Evolutionary conservation across 805 yeast genomes (phyloP).

Genomic region (Ogataea philodendri): DNA sequence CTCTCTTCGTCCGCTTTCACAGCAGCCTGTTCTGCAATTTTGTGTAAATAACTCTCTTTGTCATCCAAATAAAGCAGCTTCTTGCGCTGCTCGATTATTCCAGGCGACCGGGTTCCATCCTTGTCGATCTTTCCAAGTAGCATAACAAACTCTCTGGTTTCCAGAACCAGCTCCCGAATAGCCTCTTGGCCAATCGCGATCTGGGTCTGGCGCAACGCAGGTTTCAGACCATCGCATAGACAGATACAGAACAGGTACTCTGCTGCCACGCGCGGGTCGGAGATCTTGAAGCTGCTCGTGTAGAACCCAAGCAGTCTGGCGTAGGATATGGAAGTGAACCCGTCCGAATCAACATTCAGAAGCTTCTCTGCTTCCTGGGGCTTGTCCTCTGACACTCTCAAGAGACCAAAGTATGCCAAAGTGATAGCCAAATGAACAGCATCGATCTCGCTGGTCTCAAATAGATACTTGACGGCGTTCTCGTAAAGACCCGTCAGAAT

Average conservation of each 20-base stretch:
- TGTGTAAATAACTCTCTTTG: conserved; percentile 58
- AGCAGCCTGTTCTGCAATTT: conserved; percentile 84
- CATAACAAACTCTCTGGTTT: conserved; percentile 78
- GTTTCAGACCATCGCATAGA: conserved; percentile 40
- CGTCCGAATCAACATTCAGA: conserved; percentile 35
- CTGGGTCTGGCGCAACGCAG: conserved; percentile 38
- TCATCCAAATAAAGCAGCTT: conserved; percentile 56
- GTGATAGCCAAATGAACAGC: conserved; percentile 89
- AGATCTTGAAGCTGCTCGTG: conserved; percentile 75
- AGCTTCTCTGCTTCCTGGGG: conserved; percentile 15
- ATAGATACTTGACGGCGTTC: conserved; percentile 65
- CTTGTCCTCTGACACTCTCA: conserved; percentile 40
- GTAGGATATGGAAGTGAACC: conserved; percentile 39
- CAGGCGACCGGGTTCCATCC: conserved; percentile 77
- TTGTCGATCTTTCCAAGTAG: conserved; percentile 80
- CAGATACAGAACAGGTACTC: conserved; percentile 79
- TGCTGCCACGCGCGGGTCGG: conserved; percentile 90
- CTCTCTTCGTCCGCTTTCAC: conserved; percentile 89
- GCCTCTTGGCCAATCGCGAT: conserved; percentile 69
- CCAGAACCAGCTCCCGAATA: conserved; percentile 76
- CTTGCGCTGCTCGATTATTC: conserved; percentile 78
- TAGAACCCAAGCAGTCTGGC: conserved; percentile 74
- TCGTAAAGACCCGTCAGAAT: conserved; percentile 79
- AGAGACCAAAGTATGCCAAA: conserved; percentile 67
- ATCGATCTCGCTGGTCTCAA: conserved; percentile 68